Evolutionary conservation across 129 eudicot genomes (phyloP), one percentile per base, ranked within the genome.

Genomic region (Helichrysum umbraculigerum): DNA sequence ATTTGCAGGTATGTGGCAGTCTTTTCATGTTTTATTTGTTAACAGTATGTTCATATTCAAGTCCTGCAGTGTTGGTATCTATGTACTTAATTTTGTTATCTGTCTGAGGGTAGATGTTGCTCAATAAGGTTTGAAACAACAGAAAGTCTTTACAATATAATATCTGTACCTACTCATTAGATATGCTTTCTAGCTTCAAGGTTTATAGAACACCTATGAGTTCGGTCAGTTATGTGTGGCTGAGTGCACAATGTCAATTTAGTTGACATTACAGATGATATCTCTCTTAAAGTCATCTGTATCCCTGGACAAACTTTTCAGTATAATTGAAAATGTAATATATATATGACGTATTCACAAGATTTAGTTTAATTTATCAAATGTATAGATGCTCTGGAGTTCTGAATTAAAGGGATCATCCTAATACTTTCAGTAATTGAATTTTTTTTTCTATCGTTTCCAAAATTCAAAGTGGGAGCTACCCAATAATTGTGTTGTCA

Each of bases 1-100:
- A 83, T 93, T 67, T 93, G 98, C 97, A 88, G 98, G 98, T 92
- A 39, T 83, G 90, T 82, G 42, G 50, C 34, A 66, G 33, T 75
- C 19, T 62, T 74, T 29, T 75, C 51, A 65, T 4, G 56, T 52
- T 65, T 11, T 4, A 21, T 35, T 0, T 67, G 74, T 14, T 56
- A 33, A 30, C 44, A 42, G 41, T 68, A 32, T 28, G 61, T 51
- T 19, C 72, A 51, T 77, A 35, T 51, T 37, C 67, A 16, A 56
- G 56, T 67, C 14, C 1, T 14, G 19, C 22, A 58, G 47, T 56
- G 60, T 35, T 68, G 47, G 68, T 76, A 37, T 77, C 1, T 25
- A 57, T 56, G 81, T 37, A 15, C 47, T 68, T 68, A 69, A 67
- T 22, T 67, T 77, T 66, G 44, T 68, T 37, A 52, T 66, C 20